phyloP scores from a whole-genome alignment of 2,329 filamentous ascomycete species.

The Westerdykella sp. region DNA sequence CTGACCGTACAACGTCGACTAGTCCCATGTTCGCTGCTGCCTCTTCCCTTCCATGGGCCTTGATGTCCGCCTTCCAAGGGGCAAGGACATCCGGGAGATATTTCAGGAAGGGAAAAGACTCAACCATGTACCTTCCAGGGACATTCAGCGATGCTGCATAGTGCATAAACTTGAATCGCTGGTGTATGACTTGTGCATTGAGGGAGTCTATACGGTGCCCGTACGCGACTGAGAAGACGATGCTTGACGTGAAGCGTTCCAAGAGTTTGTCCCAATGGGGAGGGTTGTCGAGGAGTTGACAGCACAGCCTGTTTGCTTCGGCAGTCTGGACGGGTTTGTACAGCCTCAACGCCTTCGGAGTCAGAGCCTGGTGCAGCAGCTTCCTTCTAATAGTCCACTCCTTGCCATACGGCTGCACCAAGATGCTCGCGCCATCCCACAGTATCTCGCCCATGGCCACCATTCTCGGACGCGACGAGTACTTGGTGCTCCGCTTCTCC shows the following conservation, averaged over 20 bases:
- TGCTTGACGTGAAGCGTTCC: constrained; percentile 45
- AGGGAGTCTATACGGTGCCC: constrained; percentile 47
- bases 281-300: constrained; percentile 38
- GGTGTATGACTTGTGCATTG: constrained; percentile 43
- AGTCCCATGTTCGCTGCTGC: constrained; percentile 40
- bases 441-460: constrained; percentile 43
- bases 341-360: constrained; percentile 38
- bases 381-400: constrained; percentile 41
- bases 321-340: constrained; percentile 48
- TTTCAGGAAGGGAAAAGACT: constrained; percentile 42
- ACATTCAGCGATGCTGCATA: constrained; percentile 45
- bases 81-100: constrained; percentile 42
- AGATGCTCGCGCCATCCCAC: constrained; percentile 40
- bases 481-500: constrained; percentile 43
- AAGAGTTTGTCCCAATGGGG: constrained; percentile 43
- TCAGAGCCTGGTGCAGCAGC: constrained; percentile 39
- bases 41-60: constrained; percentile 34
- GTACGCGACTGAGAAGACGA: constrained; percentile 49
- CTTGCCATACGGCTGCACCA: constrained; percentile 46
- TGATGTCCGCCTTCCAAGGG: constrained; percentile 45
- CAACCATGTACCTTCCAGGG: constrained; percentile 42
- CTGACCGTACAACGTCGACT: constrained; percentile 37
- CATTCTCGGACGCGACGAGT: constrained; percentile 42
- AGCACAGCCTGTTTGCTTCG: constrained; percentile 43
- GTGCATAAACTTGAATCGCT: constrained; percentile 46